Base-by-base conservation (phyloP, 1,139 yeast genomes). In the Blastobotrys illinoisensis region DNA sequence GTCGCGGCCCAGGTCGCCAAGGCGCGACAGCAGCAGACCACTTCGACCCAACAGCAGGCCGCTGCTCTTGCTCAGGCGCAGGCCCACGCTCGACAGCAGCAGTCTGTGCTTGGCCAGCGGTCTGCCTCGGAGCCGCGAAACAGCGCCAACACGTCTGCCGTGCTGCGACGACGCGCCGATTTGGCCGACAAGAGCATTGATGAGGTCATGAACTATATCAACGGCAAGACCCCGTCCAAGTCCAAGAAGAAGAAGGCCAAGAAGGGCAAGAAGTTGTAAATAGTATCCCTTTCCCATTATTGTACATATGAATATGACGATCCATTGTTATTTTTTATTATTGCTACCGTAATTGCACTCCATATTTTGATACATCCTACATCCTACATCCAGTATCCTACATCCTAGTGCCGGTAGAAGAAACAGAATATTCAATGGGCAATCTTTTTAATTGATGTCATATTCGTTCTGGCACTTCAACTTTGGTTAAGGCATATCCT, bases 141-240 rank as follows among this genome's bases (percentile, higher is more conserved):
- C 40, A 32, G 40, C 40, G 16, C 40, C 40, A 32, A 32, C 40
- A 32, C 40, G 3, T 32, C 40, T 6, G 40, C 40, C 16, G 40
- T 11, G 23, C 55, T 13, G 20, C 48, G 11, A 36, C 40, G 48
- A 49, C 50, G 53, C 21, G 43, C 19, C 2, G 46, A 26, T 19
- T 46, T 64, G 46, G 67, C 63, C 24, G 60, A 58, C 44, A 64
- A 62, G 58, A 62, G 66, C 47, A 60, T 71, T 48, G 69, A 71
- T 43, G 75, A 71, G 50, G 57, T 71, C 36, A 63, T 71, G 46
- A 60, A 61, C 54, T 72, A 71, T 61, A 71, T 72, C 58, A 63
- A 67, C 50, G 72, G 73, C 36, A 56, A 51, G 21, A 58, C 48
- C 44, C 45, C 53, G 13, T 50, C 53, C 46, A 52, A 49, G 49